Conservation (phyloP, 331 rosid genomes). For the Stylosanthes scabra region DNA sequence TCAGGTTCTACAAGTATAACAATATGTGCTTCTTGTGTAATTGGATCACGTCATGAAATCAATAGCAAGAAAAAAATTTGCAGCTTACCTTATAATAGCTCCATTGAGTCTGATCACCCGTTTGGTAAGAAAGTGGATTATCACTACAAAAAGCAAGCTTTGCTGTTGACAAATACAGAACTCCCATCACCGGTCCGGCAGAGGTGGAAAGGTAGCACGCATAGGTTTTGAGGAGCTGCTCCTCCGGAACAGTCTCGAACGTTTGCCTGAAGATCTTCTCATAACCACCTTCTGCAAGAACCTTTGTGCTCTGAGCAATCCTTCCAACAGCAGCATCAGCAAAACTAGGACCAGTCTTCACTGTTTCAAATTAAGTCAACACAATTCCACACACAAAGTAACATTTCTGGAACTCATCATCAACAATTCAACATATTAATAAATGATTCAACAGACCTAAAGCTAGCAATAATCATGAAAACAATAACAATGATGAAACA, state of each 20-base stretch:
- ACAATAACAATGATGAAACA: neutral
- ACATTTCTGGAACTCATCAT: conserved; percentile 17
- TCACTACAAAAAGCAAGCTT: conserved; percentile 97
- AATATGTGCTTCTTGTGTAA: neutral
- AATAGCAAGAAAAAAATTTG: conserved; percentile 29
- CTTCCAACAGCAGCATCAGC: conserved; percentile 98
- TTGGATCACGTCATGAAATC: conserved; percentile 17
- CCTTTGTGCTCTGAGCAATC: conserved; percentile 95
- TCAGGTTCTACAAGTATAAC: neutral
- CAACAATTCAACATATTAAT: too few species aligned
- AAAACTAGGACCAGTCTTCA: conserved; percentile 97
- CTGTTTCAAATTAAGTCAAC: conserved; percentile 47
- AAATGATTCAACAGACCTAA: neutral
- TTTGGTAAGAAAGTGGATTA: conserved; percentile 82
- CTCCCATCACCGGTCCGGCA: conserved; percentile 98
- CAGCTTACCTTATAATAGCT: conserved; percentile 84
- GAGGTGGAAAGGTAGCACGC: conserved; percentile 96
- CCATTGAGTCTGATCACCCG: conserved; percentile 76
- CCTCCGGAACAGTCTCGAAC: conserved; percentile 86
- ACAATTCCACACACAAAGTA: conserved; percentile 1
- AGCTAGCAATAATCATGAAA: neutral
- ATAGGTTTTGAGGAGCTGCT: conserved; percentile 82
- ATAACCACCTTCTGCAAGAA: conserved; percentile 96
- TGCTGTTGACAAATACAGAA: conserved; percentile 79
- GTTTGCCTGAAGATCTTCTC: conserved; percentile 87